Evolutionary conservation across 768 basidiomycete genomes (phyloP).

Genomic region (Boletus insuetus): DNA sequence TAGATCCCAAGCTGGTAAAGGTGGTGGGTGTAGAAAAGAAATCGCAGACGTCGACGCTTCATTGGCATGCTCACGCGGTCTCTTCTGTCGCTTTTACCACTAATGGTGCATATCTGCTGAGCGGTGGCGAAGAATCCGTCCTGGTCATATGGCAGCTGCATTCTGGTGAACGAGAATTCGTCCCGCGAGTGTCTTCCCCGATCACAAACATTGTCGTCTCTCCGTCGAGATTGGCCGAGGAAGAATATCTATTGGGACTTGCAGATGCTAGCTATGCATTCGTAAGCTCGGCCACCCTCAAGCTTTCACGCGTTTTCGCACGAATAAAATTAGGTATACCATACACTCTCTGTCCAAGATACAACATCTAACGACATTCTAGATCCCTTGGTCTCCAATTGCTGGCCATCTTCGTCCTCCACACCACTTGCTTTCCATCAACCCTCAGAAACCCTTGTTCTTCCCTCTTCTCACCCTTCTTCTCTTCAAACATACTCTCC

Average conservation of each 20-base stretch:
- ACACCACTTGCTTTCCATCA: conserved; percentile 77
- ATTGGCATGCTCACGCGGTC: conserved; percentile 97
- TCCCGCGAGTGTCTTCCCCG: conserved; percentile 88
- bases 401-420: conserved; percentile 36
- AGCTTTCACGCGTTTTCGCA: conserved; percentile 68
- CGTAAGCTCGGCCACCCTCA: conserved; percentile 68
- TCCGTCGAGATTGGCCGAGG: conserved; percentile 51
- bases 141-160: conserved; percentile 97
- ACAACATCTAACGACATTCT: conserved; percentile 1
- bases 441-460: conserved; percentile 69
- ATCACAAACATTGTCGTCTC: conserved; percentile 68
- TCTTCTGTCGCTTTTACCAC: conserved; percentile 82
- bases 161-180: conserved; percentile 84
- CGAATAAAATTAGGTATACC: conserved; percentile 73
- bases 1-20: conserved; percentile 56
- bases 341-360: background rate
- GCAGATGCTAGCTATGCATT: conserved; percentile 80
- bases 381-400: conserved; percentile 37
- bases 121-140: conserved; percentile 93
- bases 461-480: conserved; percentile 93
- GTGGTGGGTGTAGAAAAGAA: conserved; percentile 69
- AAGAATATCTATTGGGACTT: conserved; percentile 85
- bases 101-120: conserved; percentile 90
- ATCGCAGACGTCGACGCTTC: conserved; percentile 80
- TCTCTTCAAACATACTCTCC: conserved; percentile 92